Conservation (phyloP, 768 basidiomycete species). For the Galerina marginata region DNA sequence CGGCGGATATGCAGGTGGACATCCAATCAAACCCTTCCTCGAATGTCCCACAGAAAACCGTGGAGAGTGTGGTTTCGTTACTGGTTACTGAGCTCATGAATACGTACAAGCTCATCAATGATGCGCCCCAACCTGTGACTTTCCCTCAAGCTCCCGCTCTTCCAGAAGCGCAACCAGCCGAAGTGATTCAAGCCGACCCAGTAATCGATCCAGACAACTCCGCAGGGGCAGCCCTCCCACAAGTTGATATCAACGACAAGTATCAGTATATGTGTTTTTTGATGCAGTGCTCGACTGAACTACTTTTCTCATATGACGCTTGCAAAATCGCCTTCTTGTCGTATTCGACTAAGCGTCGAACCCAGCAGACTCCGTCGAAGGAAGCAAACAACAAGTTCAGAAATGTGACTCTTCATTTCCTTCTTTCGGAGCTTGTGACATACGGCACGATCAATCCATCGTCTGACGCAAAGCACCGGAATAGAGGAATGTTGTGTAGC, state of each 20-base stretch:
- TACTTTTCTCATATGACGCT: constrained; percentile 89
- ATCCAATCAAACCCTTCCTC: constrained; percentile 22
- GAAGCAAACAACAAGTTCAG: constrained; percentile 63
- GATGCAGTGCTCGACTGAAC: constrained; percentile 91
- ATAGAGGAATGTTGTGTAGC: constrained; percentile 69
- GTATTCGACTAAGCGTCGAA: constrained; percentile 71
- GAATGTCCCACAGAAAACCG: constrained; percentile 43
- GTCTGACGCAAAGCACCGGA: constrained; percentile 57
- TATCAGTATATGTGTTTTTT: constrained; percentile 77
- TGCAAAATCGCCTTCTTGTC: constrained; percentile 91
- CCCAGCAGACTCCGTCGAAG: constrained; percentile 62
- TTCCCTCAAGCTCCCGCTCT: neutral
- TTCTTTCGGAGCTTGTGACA: constrained; percentile 84
- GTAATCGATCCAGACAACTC: neutral
- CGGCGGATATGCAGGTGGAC: constrained; percentile 69
- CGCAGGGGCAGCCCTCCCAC: neutral
- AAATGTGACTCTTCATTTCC: constrained; percentile 73
- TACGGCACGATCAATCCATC: constrained; percentile 75
- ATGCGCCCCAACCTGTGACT: constrained; percentile 29
- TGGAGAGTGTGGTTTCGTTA: constrained; percentile 70
- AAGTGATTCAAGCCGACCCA: neutral
- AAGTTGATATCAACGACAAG: constrained; percentile 38
- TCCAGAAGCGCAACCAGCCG: neutral
- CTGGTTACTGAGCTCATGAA: constrained; percentile 74
- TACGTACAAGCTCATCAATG: constrained; percentile 53